Percentiles rank a stretch among this genome's conserved stretches.
phyloP scores from a whole-genome alignment of 805 yeast genomes.

The Babjeviella inositovora region DNA sequence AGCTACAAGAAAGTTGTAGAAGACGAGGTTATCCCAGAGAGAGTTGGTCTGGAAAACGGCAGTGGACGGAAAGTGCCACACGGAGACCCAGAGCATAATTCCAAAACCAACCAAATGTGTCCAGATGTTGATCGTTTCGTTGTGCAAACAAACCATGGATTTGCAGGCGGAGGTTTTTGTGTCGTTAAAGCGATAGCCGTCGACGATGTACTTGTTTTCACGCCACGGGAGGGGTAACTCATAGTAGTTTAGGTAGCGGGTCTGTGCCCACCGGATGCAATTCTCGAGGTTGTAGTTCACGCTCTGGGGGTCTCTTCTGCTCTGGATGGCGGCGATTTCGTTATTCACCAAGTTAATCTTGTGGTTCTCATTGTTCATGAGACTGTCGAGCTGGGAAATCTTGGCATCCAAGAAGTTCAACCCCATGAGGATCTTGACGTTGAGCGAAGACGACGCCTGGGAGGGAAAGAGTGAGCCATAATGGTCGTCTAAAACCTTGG shows the following conservation, averaged over 20 bases:
- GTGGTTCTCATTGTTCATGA: constrained; percentile 10
- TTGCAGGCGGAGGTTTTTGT: constrained; percentile 41
- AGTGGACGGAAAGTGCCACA: constrained; percentile 50
- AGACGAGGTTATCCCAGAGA: constrained; percentile 26
- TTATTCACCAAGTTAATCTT: constrained; percentile 2
- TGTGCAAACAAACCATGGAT: constrained; percentile 53
- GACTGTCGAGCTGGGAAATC: constrained; percentile 17
- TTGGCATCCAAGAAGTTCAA: constrained; percentile 21
- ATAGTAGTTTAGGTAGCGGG: constrained; percentile 52
- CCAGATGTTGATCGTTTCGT: constrained; percentile 91
- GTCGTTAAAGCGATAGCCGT: constrained; percentile 74
- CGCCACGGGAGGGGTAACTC: constrained; percentile 90
- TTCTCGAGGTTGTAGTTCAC: constrained; percentile 12
- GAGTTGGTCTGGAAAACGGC: constrained; percentile 24
- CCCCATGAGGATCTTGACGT: constrained; percentile 15
- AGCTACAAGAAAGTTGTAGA: constrained; percentile 52
- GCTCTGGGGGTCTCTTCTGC: constrained; percentile 8
- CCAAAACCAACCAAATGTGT: constrained; percentile 66
- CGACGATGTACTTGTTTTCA: constrained; percentile 71
- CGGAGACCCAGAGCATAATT: constrained; percentile 35
- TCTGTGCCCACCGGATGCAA: constrained; percentile 6
- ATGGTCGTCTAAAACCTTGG: no score
- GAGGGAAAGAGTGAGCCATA: no score
- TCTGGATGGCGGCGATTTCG: constrained; percentile 3
- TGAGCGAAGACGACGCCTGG: no score